phyloP scores from a whole-genome alignment of 2,329 filamentous ascomycete species.

The Metarhizium anisopliae region DNA sequence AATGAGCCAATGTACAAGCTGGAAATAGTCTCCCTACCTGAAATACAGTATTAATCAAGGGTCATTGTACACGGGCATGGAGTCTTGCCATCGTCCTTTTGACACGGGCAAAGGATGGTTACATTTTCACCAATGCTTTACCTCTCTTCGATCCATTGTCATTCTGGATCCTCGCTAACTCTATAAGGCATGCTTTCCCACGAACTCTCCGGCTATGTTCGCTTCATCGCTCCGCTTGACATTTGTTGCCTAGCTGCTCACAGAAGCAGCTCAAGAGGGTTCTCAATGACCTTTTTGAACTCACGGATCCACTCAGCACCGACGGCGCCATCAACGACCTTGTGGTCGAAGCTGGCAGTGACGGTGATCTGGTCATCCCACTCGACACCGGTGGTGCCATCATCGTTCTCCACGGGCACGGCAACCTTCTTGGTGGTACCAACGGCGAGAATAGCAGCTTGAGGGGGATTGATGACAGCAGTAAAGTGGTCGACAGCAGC shows the following conservation, averaged over 20 bases:
- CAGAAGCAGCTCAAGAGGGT: constrained; percentile 88
- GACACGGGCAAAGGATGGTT: constrained; percentile 3
- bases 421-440: constrained; percentile 95
- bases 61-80: constrained; percentile 33
- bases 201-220: constrained; percentile 2
- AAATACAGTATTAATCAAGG: constrained; percentile 31
- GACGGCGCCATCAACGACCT: constrained; percentile 93
- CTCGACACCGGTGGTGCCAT: constrained; percentile 64
- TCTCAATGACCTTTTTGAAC: constrained; percentile 96
- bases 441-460: constrained; percentile 89
- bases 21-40: constrained; percentile 16
- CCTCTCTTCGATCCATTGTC: constrained; percentile 1
- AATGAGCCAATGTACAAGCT: constrained; percentile 20
- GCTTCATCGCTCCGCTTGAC: neutral
- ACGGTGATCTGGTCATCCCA: constrained; percentile 98
- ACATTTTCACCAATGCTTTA: neutral
- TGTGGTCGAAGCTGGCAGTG: constrained; percentile 96
- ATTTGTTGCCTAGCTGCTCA: constrained; percentile 36
- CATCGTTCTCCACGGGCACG: constrained; percentile 74
- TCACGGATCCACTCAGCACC: constrained; percentile 95
- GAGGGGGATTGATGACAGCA: constrained; percentile 97
- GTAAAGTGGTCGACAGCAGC: constrained; percentile 91
- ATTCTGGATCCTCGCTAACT: constrained; percentile 6
- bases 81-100: constrained; percentile 17
- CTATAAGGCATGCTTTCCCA: constrained; percentile 11